phyloP scores from a whole-genome alignment of 2,329 filamentous ascomycete genomes.

The Nigrospora osmanthi region DNA sequence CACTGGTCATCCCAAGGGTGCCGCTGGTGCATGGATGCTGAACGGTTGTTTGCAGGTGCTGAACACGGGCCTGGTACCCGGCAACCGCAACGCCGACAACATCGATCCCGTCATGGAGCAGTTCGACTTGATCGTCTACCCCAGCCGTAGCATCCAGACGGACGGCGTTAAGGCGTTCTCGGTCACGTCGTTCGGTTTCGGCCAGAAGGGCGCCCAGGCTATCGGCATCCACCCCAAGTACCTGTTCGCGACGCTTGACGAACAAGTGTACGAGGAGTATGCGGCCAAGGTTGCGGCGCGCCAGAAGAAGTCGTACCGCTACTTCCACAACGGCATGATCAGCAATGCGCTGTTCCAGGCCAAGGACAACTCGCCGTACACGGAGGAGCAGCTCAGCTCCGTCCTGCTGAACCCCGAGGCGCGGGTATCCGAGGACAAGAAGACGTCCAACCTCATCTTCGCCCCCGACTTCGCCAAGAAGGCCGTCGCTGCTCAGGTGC shows the following conservation, averaged over 20 bases:
- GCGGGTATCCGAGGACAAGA: constrained; percentile 79
- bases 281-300: constrained; percentile 80
- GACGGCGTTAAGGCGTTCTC: constrained; percentile 98
- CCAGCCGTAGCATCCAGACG: constrained; percentile 89
- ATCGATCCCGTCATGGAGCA: constrained; percentile 94
- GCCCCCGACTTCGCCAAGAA: constrained; percentile 62
- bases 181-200: constrained; percentile 97
- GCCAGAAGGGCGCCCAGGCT: constrained; percentile 95
- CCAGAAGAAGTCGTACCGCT: constrained; percentile 98
- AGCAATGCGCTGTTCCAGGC: constrained; percentile 97
- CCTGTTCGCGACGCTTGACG: constrained; percentile 87
- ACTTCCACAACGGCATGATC: constrained; percentile 96
- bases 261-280: constrained; percentile 75
- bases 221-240: constrained; percentile 95
- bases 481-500: constrained; percentile 37
- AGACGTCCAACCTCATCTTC: constrained; percentile 71
- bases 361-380: constrained; percentile 86
- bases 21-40: constrained; percentile 99
- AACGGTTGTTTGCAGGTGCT: constrained; percentile 96
- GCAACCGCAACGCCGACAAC: constrained; percentile 97
- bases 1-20: constrained; percentile 98
- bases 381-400: constrained; percentile 74
- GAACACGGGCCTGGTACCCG: constrained; percentile 87
- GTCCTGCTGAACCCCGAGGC: constrained; percentile 93
- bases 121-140: constrained; percentile 97